These are phyloP conservation scores for Primulina tabacum DNA, from an alignment of 257 asterid species.

Conservation along the genomic window DNA sequence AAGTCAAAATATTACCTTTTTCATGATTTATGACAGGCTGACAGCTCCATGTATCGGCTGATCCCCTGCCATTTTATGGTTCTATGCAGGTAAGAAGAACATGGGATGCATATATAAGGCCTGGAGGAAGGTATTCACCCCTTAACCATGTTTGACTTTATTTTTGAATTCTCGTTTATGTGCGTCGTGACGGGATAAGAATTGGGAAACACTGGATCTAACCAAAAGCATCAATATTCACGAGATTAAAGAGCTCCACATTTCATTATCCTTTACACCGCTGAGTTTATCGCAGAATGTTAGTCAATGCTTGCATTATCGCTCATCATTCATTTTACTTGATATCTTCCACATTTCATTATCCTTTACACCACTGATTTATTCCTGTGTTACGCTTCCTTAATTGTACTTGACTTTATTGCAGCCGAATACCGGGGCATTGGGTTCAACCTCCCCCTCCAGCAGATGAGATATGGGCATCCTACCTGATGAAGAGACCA, in stretches of 20 bases:
- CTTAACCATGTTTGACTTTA: neutral
- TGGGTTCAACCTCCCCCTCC: slow-evolving; percentile 95
- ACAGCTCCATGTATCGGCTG: slow-evolving; percentile 9
- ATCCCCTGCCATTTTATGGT: slow-evolving; percentile 20
- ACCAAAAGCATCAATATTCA: neutral
- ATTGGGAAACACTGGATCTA: neutral
- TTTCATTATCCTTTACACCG: too few species aligned
- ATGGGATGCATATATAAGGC: slow-evolving; percentile 89
- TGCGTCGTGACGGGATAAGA: neutral
- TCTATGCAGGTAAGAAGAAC: slow-evolving; percentile 77
- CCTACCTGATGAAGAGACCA: slow-evolving; percentile 50
- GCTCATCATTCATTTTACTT: neutral
- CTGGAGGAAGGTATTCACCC: slow-evolving; percentile 78
- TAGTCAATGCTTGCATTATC: neutral
- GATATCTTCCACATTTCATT: neutral
- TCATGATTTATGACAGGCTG: slow-evolving; percentile 8
- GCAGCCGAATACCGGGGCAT: slow-evolving; percentile 91
- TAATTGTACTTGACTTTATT: slow-evolving; percentile 24
- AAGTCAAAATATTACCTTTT: neutral
- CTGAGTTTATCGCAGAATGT: neutral
- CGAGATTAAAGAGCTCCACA: neutral
- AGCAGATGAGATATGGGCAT: slow-evolving; percentile 86
- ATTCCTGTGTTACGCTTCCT: slow-evolving; percentile 6
- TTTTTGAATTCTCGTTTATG: neutral
- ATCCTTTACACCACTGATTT: neutral